Conservation (phyloP, 345 rosid genomes). For the Rhodomyrtus tomentosa region DNA sequence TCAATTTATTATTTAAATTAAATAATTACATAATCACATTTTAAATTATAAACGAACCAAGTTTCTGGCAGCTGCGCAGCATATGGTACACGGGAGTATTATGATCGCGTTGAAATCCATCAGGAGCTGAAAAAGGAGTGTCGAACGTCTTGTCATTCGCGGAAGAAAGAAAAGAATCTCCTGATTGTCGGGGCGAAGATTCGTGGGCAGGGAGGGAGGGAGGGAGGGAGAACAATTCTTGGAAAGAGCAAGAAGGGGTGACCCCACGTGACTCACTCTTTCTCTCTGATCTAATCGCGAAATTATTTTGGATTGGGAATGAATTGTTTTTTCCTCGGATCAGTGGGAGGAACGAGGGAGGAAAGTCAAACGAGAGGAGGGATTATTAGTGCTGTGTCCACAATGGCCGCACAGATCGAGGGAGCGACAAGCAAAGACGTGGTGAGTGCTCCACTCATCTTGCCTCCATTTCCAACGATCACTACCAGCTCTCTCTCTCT, state of each 20-base stretch:
- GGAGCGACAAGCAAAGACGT: constrained; percentile 5
- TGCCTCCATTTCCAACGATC: background rate
- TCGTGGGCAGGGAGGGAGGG: background rate
- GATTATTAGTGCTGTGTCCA: background rate
- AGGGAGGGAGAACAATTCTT: background rate
- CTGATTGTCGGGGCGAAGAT: background rate
- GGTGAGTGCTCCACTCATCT: constrained; percentile 17
- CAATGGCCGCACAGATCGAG: background rate
- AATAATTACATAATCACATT: too few relatives aligned
- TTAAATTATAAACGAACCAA: too few relatives aligned
- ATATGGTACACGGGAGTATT: background rate
- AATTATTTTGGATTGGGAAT: background rate
- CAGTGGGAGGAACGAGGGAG: background rate
- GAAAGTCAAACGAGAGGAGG: background rate
- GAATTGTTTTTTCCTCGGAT: background rate
- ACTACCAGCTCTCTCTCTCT: background rate
- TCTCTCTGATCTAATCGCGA: background rate
- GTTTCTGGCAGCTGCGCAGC: background rate
- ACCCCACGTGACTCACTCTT: background rate
- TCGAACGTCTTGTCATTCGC: background rate
- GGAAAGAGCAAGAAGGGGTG: background rate
- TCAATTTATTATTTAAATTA: too few relatives aligned
- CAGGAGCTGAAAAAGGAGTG: background rate
- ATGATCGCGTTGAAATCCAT: background rate
- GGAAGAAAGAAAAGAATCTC: background rate